phyloP scores from a whole-genome alignment of 495 filamentous ascomycete species.

The Neurospora sp. region DNA sequence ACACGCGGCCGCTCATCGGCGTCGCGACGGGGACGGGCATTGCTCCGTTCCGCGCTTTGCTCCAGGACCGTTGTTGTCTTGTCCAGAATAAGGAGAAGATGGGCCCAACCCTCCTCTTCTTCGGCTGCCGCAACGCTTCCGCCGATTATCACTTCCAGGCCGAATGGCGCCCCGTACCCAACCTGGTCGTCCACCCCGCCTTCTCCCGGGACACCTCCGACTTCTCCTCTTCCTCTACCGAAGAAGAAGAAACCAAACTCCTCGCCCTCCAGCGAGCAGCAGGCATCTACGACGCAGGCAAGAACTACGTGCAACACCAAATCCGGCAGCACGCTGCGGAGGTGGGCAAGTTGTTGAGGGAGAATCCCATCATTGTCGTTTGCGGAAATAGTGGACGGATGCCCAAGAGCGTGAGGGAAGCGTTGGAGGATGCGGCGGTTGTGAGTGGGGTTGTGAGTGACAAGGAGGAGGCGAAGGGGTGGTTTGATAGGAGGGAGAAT shows the following conservation, averaged over 20 bases:
- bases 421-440: constrained; percentile 61
- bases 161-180: constrained; percentile 52
- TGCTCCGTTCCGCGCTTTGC: constrained; percentile 73
- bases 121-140: constrained; percentile 61
- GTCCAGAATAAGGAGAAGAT: constrained; percentile 7
- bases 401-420: constrained; percentile 79
- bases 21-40: constrained; percentile 87
- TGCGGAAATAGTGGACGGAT: constrained; percentile 81
- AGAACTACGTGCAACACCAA: constrained; percentile 87
- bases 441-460: constrained; percentile 14
- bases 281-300: constrained; percentile 25
- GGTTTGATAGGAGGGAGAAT: constrained; percentile 10
- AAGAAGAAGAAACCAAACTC: constrained; percentile 32
- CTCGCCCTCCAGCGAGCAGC: not conserved
- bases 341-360: constrained; percentile 31
- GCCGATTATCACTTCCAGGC: constrained; percentile 71
- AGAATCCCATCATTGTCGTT: constrained; percentile 43
- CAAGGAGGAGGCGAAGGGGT: constrained; percentile 19
- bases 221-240: constrained; percentile 11
- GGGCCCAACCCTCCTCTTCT: constrained; percentile 49
- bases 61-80: constrained; percentile 52
- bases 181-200: constrained; percentile 55
- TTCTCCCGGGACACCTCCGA: constrained; percentile 55
- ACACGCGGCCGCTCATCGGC: constrained; percentile 53
- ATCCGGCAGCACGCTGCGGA: constrained; percentile 48